Base-by-base conservation (phyloP, 441 rosid species). In the Eutrema salsugineum region DNA sequence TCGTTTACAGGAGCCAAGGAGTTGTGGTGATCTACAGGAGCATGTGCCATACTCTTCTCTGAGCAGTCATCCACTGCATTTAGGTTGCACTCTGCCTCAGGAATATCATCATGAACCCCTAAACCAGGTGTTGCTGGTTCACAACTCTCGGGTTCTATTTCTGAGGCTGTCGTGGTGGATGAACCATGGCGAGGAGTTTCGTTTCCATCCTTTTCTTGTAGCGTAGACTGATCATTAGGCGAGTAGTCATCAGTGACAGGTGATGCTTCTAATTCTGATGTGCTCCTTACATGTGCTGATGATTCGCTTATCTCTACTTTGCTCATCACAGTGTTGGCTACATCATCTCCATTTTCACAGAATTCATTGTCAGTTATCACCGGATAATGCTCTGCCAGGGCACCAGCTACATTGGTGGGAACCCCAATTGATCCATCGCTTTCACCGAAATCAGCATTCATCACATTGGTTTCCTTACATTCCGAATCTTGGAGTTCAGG, bases 111-210 rank as follows among this genome's bases (percentile, higher is more conserved):
- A 67, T 71, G 85, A 71, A 64, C 76, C 69, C 69, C 84, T 38
- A 84, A 79, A 72, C 68, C 53, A 68, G 60, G 77, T 63, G 63
- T 62, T 48, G 69, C 77, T 33, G 62, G 82, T 81, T 64, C 63
- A 73, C 67, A 62, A 61, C 82, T 77, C 76, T 82, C 84, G 5
- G 61, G 57, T 81, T 88, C 93, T 68, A 81, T 91, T 83, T 89
- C 97, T 65, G 90, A 85, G 72, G 77, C 79, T 66, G 83, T 75
- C 17, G 77, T 83, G 72, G 85, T 86, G 73, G 84, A 76, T 66
- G 81, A 71, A 66, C 75, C 70, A 32, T 68, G 85, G 38, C 57
- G 57, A 27, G 81, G 68, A 73, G 77, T 79, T 76, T 84, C 88
- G n/a, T 48, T 66, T 51, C 63, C 82, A 73, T 78, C 83, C 46